These are phyloP conservation scores for Chlamydomonas sp. DNA, from an alignment of 139 green algal species.

Conservation along the genomic window DNA sequence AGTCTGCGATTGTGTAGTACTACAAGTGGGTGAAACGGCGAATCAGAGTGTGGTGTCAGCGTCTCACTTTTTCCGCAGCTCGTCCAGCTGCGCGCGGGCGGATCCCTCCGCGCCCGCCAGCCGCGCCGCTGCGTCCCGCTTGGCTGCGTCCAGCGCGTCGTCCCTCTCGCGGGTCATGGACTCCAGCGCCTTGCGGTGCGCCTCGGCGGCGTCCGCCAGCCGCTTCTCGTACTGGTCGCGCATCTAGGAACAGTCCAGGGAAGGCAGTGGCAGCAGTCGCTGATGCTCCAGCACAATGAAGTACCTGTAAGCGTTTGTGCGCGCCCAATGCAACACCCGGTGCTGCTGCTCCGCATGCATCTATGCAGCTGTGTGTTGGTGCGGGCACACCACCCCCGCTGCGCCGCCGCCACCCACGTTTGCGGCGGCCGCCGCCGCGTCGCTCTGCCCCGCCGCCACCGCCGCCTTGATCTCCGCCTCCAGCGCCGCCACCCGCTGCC, in stretches of 20 bases:
- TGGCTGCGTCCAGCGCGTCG: slow-evolving; percentile 2
- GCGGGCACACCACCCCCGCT: not conserved
- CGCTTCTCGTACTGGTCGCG: slow-evolving; percentile 7
- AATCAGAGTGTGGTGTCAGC: too few species aligned
- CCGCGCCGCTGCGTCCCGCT: slow-evolving; percentile 23
- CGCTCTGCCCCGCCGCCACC: slow-evolving; percentile 15
- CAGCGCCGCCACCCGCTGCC: not conserved
- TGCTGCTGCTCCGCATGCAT: too few species aligned
- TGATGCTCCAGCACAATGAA: too few species aligned
- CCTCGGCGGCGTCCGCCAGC: slow-evolving; percentile 14
- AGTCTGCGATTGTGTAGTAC: too few species aligned
- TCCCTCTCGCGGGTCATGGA: not conserved
- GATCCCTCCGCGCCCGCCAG: slow-evolving; percentile 17
- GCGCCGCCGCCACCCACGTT: not conserved
- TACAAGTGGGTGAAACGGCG: too few species aligned
- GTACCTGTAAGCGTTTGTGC: too few species aligned
- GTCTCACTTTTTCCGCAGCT: slow-evolving; percentile 36
- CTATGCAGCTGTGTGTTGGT: not conserved
- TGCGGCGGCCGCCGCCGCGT: not conserved
- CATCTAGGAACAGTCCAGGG: not conserved
- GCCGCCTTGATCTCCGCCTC: slow-evolving; percentile 31
- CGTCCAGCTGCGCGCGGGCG: slow-evolving; percentile 13
- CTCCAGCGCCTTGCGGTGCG: slow-evolving; percentile 27
- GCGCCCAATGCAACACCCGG: too few species aligned
- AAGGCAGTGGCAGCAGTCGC: too few species aligned